A percentile compares a stretch with the other conserved stretches of the same genome.
phyloP scores from a whole-genome alignment of 495 filamentous ascomycete genomes.

The Podospora fimiseda region DNA sequence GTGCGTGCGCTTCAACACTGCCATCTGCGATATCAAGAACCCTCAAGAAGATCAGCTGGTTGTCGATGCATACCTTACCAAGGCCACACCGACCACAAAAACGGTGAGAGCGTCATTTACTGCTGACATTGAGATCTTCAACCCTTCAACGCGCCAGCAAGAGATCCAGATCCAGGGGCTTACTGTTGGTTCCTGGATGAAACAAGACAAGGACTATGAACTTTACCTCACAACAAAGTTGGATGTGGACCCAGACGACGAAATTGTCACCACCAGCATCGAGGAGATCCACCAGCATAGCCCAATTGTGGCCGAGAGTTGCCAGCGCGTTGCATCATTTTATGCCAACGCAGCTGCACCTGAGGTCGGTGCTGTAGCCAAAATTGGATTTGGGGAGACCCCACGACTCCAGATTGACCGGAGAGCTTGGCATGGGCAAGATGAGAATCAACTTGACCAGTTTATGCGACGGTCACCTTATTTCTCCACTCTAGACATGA shows the following conservation, averaged over 20 bases:
- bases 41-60: constrained; percentile 19
- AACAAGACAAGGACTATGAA: constrained; percentile 37
- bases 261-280: constrained; percentile 20
- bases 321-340: constrained; percentile 31
- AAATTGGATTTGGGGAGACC: too few species aligned
- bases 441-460: constrained; percentile 19
- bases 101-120: constrained; percentile 27
- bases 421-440: constrained; percentile 28
- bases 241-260: constrained; percentile 36
- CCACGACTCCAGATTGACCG: not conserved
- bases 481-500: constrained; percentile 20
- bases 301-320: constrained; percentile 29
- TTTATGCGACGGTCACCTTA: constrained; percentile 32
- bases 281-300: not conserved
- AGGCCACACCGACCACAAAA: constrained; percentile 15
- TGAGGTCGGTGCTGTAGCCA: too few species aligned
- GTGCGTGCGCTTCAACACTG: constrained; percentile 34
- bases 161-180: constrained; percentile 39
- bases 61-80: constrained; percentile 32
- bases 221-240: constrained; percentile 36
- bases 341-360: constrained; percentile 10
- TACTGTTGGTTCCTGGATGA: constrained; percentile 32
- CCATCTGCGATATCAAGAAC: constrained; percentile 21
- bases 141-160: constrained; percentile 22
- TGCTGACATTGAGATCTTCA: constrained; percentile 36